Percentiles rank a stretch among this genome's conserved stretches.
These are phyloP conservation scores for Aspergillus terreus DNA, from an alignment of 2,329 filamentous ascomycete species.

Conservation along the genomic window DNA sequence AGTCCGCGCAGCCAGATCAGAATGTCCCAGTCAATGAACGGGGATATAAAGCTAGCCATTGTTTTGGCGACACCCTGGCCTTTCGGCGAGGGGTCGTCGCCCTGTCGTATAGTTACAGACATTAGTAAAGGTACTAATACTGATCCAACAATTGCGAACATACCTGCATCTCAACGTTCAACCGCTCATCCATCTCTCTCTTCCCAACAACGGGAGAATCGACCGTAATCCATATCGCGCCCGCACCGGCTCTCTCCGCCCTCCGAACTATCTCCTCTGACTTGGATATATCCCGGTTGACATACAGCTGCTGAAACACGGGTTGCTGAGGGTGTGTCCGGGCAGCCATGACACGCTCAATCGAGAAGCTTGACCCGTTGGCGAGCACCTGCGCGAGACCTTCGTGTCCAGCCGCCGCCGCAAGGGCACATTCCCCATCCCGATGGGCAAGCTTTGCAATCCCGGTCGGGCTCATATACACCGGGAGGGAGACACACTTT, in stretches of 20 bases:
- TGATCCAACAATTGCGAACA: neutral
- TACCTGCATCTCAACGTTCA: constrained; percentile 24
- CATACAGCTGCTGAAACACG: constrained; percentile 38
- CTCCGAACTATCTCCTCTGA: constrained; percentile 23
- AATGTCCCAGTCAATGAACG: constrained; percentile 28
- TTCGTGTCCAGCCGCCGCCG: constrained; percentile 36
- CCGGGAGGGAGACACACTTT: constrained; percentile 31
- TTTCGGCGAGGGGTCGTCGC: neutral
- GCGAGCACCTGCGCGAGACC: constrained; percentile 36
- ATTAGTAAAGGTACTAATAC: too few species aligned
- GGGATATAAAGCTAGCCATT: constrained; percentile 26
- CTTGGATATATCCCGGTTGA: constrained; percentile 28
- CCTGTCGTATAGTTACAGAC: too few species aligned
- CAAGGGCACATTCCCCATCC: constrained; percentile 42
- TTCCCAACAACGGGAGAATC: constrained; percentile 33
- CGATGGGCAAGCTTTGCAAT: constrained; percentile 44
- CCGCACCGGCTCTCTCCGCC: constrained; percentile 24
- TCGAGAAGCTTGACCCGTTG: constrained; percentile 38
- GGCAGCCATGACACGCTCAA: constrained; percentile 35
- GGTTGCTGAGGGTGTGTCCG: constrained; percentile 19
- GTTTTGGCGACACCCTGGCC: constrained; percentile 28
- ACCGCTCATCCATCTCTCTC: constrained; percentile 29
- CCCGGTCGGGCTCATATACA: constrained; percentile 41
- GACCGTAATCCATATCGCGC: constrained; percentile 32
- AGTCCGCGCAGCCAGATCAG: constrained; percentile 40